Evolutionary conservation across 352 stramenopile genomes (phyloP).

Genomic region (Thalassiosira pacifica): DNA sequence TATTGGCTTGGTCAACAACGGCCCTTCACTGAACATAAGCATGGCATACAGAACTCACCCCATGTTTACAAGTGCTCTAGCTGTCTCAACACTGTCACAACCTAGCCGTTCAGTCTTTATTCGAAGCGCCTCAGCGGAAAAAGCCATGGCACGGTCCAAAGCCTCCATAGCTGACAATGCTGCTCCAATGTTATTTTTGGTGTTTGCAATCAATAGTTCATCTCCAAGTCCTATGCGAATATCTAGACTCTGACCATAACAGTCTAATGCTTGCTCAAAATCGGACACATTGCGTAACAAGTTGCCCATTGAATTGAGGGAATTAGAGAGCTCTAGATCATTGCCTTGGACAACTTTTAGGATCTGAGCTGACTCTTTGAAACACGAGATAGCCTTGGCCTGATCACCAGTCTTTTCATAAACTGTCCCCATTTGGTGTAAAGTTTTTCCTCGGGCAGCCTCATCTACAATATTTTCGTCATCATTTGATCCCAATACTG

Average conservation of each 20-base stretch:
- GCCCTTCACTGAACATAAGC: too few relatives aligned
- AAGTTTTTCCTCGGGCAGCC: slow-evolving; percentile 52
- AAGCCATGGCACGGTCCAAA: slow-evolving; percentile 64
- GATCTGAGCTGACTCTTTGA: slow-evolving; percentile 65
- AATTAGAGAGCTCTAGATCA: slow-evolving; percentile 69
- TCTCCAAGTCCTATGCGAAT: slow-evolving; percentile 65
- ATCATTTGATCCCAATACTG: slow-evolving; percentile 49
- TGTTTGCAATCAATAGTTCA: slow-evolving; percentile 68
- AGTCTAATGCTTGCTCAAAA: slow-evolving; percentile 69
- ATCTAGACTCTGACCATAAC: slow-evolving; percentile 72
- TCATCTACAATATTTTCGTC: slow-evolving; percentile 54
- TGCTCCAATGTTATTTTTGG: slow-evolving; percentile 76
- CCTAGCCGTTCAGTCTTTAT: slow-evolving; percentile 66
- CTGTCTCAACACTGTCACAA: slow-evolving; percentile 61
- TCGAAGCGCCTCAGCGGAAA: slow-evolving; percentile 66
- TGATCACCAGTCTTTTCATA: slow-evolving; percentile 66
- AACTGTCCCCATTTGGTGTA: slow-evolving; percentile 66
- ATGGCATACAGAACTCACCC: slow-evolving; percentile 33
- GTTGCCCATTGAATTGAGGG: slow-evolving; percentile 71
- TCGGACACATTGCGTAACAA: slow-evolving; percentile 57
- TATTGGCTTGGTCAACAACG: too few relatives aligned
- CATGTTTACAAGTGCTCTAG: slow-evolving; percentile 65
- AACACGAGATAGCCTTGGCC: slow-evolving; percentile 62
- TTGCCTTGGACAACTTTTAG: slow-evolving; percentile 55
- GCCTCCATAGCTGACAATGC: slow-evolving; percentile 57